Evolutionary conservation across 2,329 filamentous ascomycete genomes (phyloP).

Genomic region (Colletotrichum echinochloae): DNA sequence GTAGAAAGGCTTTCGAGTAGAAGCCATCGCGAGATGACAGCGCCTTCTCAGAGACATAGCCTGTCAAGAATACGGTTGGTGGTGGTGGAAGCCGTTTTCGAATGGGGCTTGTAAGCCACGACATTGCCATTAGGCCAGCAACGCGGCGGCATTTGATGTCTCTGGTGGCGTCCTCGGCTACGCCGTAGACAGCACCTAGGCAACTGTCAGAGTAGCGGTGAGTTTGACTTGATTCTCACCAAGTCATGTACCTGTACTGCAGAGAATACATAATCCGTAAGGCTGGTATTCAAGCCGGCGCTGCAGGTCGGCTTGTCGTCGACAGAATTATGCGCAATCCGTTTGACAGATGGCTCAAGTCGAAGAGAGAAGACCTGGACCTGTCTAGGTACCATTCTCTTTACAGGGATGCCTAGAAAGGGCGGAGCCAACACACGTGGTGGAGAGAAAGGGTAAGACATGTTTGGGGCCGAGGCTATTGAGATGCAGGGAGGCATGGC

Average conservation of each 20-base stretch:
- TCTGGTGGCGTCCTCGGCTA: no score
- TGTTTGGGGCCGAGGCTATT: background rate
- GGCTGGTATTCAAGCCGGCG: background rate
- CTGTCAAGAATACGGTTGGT: background rate
- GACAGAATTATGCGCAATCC: background rate
- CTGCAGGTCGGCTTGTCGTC: background rate
- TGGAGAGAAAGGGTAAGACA: background rate
- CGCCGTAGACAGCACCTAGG: background rate
- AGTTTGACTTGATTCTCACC: background rate
- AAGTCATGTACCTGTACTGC: background rate
- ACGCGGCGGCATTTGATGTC: no score
- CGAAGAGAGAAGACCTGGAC: background rate
- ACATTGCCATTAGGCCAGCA: no score
- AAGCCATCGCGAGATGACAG: background rate
- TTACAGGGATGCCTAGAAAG: background rate
- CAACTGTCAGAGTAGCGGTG: background rate
- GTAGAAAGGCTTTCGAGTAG: no score
- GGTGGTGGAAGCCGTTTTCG: background rate
- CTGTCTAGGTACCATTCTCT: background rate
- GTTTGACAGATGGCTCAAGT: background rate
- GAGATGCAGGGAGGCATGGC: background rate
- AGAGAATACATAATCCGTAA: no score
- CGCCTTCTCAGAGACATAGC: background rate
- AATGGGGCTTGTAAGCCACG: background rate
- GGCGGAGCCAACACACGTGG: background rate